Conservation (phyloP, 192 early-diverging fungal genomes). For the Podila verticillata region DNA sequence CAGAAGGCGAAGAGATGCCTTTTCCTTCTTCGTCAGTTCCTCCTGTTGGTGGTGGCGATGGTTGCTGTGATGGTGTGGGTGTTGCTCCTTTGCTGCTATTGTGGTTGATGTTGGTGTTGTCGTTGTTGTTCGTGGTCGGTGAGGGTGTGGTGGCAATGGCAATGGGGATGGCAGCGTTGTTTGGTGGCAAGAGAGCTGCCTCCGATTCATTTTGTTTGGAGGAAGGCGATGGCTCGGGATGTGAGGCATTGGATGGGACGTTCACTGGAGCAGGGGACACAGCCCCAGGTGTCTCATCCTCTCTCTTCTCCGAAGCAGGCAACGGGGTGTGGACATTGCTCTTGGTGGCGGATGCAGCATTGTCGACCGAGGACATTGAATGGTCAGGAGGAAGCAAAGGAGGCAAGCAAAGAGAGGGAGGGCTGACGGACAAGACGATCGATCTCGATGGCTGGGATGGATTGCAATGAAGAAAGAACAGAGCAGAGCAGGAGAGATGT, state of each 20-base stretch:
- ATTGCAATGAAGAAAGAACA: not conserved
- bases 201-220: not conserved
- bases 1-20: not conserved
- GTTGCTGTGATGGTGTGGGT: not conserved
- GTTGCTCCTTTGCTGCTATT: not conserved
- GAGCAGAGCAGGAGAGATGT: no score
- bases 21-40: not conserved
- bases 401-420: not conserved
- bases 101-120: not conserved
- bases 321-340: not conserved
- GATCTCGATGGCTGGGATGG: not conserved
- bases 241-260: not conserved
- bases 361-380: slow-evolving; percentile 32
- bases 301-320: slow-evolving; percentile 1
- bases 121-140: not conserved
- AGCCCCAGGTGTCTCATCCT: slow-evolving; percentile 3
- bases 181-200: not conserved
- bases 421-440: not conserved
- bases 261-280: not conserved
- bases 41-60: not conserved
- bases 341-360: slow-evolving; percentile 12
- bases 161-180: not conserved
- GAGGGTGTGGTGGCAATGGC: not conserved
- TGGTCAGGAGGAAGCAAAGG: not conserved
- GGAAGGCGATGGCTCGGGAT: not conserved